A percentile compares a stretch with the other conserved stretches of the same genome.
Evolutionary conservation across 176 grass and related monocot genomes (phyloP).

Genomic region (Zoysia pacifica): DNA sequence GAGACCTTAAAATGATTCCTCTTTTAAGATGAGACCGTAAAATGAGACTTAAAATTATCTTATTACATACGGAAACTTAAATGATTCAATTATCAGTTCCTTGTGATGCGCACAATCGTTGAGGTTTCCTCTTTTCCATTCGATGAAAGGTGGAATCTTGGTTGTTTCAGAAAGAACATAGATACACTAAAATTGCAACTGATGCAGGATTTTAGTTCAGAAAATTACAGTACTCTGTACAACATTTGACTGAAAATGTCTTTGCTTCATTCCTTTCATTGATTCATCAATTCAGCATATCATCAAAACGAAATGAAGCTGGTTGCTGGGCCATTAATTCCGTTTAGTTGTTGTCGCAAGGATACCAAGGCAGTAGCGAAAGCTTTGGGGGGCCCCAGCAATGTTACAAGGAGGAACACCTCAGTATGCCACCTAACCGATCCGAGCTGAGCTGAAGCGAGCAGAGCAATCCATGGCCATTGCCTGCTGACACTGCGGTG

Average conservation of each 20-base stretch:
- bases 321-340: background rate
- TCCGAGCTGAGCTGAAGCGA: conserved; percentile 15
- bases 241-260: conserved; percentile 28
- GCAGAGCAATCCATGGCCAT: conserved; percentile 36
- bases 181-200: background rate
- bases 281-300: conserved; percentile 26
- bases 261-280: conserved; percentile 19
- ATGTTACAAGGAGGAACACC: conserved; percentile 38
- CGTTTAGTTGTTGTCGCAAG: conserved; percentile 32
- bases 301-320: conserved; percentile 29
- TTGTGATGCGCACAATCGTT: background rate
- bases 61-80: too few relatives aligned
- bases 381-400: conserved; percentile 20
- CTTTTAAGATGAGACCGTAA: too few relatives aligned
- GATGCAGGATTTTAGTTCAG: background rate
- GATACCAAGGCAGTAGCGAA: conserved; percentile 45
- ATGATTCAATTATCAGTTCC: background rate
- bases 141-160: background rate
- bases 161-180: background rate
- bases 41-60: too few relatives aligned
- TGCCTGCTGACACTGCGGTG: conserved; percentile 12
- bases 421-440: conserved; percentile 7
- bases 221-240: background rate
- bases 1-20: background rate
- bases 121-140: background rate